Evolutionary conservation across 805 yeast species (phyloP).

Genomic region (Naumovozyma castellii): DNA sequence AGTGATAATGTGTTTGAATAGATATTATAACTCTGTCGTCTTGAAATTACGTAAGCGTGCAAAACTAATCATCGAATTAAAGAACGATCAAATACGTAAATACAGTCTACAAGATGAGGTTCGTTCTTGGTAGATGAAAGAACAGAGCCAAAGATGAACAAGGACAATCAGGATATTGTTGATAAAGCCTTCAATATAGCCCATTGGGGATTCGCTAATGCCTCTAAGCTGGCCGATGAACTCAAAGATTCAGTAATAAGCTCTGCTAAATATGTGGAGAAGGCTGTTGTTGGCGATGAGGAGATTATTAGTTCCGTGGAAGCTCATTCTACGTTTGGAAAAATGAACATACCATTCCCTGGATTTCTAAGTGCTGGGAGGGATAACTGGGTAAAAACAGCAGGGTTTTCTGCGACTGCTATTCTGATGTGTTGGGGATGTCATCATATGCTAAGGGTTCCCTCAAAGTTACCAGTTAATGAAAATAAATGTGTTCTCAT

Average conservation of each 20-base stretch:
- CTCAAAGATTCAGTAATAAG: conserved; percentile 7
- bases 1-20: too few relatives aligned
- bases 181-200: conserved; percentile 20
- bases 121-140: background rate
- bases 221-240: conserved; percentile 6
- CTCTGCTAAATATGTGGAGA: conserved; percentile 4
- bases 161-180: conserved; percentile 15
- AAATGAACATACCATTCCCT: background rate
- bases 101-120: too few relatives aligned
- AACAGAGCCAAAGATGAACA: background rate
- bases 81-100: too few relatives aligned
- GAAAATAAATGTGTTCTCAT: conserved; percentile 18
- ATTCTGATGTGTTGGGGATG: conserved; percentile 10
- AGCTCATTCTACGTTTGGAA: too few relatives aligned
- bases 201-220: conserved; percentile 7
- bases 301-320: background rate
- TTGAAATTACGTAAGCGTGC: too few relatives aligned
- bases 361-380: background rate
- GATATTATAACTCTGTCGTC: too few relatives aligned
- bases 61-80: too few relatives aligned
- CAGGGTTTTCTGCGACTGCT: conserved; percentile 13
- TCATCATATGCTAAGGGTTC: conserved; percentile 6
- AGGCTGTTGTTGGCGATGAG: background rate
- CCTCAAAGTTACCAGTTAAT: conserved; percentile 12
- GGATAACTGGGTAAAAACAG: conserved; percentile 10